These are phyloP conservation scores for Chalciporus sp. DNA, from an alignment of 1,284 basidiomycete genomes.

Conservation along the genomic window DNA sequence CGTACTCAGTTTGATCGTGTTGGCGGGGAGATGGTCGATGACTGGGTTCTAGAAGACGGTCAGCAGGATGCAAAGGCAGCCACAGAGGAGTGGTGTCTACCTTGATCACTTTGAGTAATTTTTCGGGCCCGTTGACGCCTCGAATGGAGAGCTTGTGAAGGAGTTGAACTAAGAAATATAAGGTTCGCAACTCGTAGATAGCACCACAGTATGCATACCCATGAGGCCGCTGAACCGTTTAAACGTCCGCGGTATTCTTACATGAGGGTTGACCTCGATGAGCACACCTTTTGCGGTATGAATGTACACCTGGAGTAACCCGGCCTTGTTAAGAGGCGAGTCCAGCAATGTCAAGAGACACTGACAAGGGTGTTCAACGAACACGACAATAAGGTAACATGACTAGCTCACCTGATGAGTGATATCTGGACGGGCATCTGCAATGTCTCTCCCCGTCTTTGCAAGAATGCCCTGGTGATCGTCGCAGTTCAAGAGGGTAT, in stretches of 20 bases:
- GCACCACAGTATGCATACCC: slow-evolving; percentile 61
- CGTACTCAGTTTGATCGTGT: slow-evolving; percentile 95
- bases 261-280: slow-evolving; percentile 98
- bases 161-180: slow-evolving; percentile 79
- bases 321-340: slow-evolving; percentile 98
- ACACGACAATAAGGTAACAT: neutral
- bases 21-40: slow-evolving; percentile 92
- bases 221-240: slow-evolving; percentile 98
- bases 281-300: slow-evolving; percentile 96
- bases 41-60: slow-evolving; percentile 78
- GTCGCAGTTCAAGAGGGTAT: slow-evolving; percentile 97
- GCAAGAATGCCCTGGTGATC: slow-evolving; percentile 99
- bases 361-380: slow-evolving; percentile 41
- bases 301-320: slow-evolving; percentile 96
- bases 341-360: slow-evolving; percentile 96
- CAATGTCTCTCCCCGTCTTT: slow-evolving; percentile 97
- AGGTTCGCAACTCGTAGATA: neutral
- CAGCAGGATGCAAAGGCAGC: slow-evolving; percentile 2
- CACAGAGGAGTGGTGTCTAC: slow-evolving; percentile 46
- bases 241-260: slow-evolving; percentile 97
- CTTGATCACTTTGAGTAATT: slow-evolving; percentile 96
- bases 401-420: slow-evolving; percentile 84
- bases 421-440: slow-evolving; percentile 97
- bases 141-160: slow-evolving; percentile 95
- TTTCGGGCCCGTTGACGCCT: slow-evolving; percentile 95